These are phyloP conservation scores for Iris pallida DNA, from an alignment of 116 monocot genomes.

Conservation along the genomic window DNA sequence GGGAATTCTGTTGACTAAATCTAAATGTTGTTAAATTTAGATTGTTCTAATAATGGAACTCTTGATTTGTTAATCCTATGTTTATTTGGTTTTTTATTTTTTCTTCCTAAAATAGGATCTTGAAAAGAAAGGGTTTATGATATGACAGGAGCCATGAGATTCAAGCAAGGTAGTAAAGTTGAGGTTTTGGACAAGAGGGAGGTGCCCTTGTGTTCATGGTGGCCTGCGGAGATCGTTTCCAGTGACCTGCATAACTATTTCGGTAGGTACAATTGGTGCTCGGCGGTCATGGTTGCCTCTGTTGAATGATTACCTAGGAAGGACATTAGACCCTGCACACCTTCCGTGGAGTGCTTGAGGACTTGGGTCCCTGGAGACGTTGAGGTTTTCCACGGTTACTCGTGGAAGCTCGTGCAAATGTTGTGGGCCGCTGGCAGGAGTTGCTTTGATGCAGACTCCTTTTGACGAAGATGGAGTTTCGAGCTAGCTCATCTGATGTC, in stretches of 20 bases:
- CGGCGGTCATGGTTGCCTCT: background rate
- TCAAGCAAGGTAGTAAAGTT: slow-evolving; percentile 32
- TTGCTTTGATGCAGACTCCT: slow-evolving; percentile 14
- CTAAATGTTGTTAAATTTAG: too few relatives aligned
- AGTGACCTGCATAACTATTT: slow-evolving; percentile 22
- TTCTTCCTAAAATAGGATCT: too few relatives aligned
- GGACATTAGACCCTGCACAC: slow-evolving; percentile 33
- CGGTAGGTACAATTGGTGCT: slow-evolving; percentile 10
- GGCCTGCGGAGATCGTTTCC: slow-evolving; percentile 25
- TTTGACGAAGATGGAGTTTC: too few relatives aligned
- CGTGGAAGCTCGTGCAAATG: slow-evolving; percentile 34
- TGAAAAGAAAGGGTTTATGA: too few relatives aligned
- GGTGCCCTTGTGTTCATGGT: slow-evolving; percentile 27
- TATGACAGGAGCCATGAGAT: slow-evolving; percentile 13
- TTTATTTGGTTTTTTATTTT: too few relatives aligned
- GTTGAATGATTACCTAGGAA: slow-evolving; percentile 24
- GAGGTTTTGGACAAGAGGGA: slow-evolving; percentile 25
- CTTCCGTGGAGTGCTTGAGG: background rate
- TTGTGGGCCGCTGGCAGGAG: background rate
- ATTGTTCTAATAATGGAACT: too few relatives aligned
- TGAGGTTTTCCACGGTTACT: slow-evolving; percentile 23
- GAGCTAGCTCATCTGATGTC: too few relatives aligned
- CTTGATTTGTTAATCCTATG: too few relatives aligned
- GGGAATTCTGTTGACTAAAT: too few relatives aligned
- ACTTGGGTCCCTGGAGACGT: slow-evolving; percentile 18